Conservation (phyloP, 116 monocot genomes). For the Dioscorea cayenensis region DNA sequence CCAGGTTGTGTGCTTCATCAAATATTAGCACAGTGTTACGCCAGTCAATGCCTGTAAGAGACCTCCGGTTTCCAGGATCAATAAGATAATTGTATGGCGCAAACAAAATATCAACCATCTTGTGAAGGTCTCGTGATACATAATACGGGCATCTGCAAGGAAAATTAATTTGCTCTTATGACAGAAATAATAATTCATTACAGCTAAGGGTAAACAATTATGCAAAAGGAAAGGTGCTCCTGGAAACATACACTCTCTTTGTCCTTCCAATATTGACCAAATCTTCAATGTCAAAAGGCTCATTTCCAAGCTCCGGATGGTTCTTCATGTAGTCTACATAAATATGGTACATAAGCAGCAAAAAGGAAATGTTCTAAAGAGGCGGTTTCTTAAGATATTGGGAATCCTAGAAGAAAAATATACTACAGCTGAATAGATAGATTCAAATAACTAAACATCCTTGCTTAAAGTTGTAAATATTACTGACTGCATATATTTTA, state of each 20-base stretch:
- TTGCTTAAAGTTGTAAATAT: too few species aligned
- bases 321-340: constrained; percentile 65
- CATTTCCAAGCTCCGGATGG: constrained; percentile 58
- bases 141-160: constrained; percentile 91
- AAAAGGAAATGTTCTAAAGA: background rate
- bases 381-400: background rate
- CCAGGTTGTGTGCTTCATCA: constrained; percentile 99
- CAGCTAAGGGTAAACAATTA: background rate
- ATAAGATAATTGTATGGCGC: constrained; percentile 98
- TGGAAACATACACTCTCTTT: constrained; percentile 66
- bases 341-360: constrained; percentile 4
- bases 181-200: background rate
- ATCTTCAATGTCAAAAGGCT: constrained; percentile 96
- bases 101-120: constrained; percentile 84
- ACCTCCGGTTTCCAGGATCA: constrained; percentile 75
- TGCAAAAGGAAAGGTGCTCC: background rate
- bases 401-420: background rate
- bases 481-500: too few species aligned
- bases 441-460: too few species aligned
- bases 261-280: constrained; percentile 71
- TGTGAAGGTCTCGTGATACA: constrained; percentile 81
- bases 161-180: background rate
- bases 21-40: constrained; percentile 77
- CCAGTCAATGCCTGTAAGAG: constrained; percentile 79
- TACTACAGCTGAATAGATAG: too few species aligned